Evolutionary conservation across 2,329 filamentous ascomycete species (phyloP).

Genomic region (Lasiodiplodia theobromae): DNA sequence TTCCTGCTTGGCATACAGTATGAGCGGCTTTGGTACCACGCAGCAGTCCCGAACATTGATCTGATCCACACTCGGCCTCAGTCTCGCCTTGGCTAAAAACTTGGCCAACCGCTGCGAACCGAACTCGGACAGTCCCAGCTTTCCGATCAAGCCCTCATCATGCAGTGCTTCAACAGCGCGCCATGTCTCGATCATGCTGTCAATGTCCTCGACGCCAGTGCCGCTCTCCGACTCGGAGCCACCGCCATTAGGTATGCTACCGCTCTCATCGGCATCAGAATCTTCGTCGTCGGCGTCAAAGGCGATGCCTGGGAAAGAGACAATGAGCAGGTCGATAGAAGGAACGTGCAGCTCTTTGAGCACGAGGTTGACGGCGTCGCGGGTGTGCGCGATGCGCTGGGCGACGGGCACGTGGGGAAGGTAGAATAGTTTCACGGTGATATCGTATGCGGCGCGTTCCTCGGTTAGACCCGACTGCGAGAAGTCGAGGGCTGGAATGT

Average conservation of each 20-base stretch:
- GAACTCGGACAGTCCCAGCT: constrained; percentile 89
- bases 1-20: constrained; percentile 81
- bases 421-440: constrained; percentile 95
- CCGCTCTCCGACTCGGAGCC: constrained; percentile 34
- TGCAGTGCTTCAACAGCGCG: constrained; percentile 75
- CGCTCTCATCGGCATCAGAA: constrained; percentile 59
- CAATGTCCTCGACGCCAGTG: constrained; percentile 60
- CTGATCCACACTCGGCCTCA: constrained; percentile 86
- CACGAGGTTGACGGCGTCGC: constrained; percentile 81
- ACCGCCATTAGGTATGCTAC: constrained; percentile 32
- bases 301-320: constrained; percentile 90
- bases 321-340: constrained; percentile 85
- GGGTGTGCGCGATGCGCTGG: constrained; percentile 72
- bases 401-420: constrained; percentile 73
- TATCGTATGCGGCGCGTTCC: constrained; percentile 85
- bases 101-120: constrained; percentile 81
- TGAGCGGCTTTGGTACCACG: constrained; percentile 87
- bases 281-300: constrained; percentile 94
- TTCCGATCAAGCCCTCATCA: constrained; percentile 72
- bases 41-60: constrained; percentile 97
- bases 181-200: constrained; percentile 72
- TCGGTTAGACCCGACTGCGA: constrained; percentile 75
- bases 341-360: constrained; percentile 77
- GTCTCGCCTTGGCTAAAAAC: constrained; percentile 73
- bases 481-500: constrained; percentile 81